Evolutionary conservation across 1,284 basidiomycete species (phyloP).

Genomic region (Cutaneotrichosporon mucoides): DNA sequence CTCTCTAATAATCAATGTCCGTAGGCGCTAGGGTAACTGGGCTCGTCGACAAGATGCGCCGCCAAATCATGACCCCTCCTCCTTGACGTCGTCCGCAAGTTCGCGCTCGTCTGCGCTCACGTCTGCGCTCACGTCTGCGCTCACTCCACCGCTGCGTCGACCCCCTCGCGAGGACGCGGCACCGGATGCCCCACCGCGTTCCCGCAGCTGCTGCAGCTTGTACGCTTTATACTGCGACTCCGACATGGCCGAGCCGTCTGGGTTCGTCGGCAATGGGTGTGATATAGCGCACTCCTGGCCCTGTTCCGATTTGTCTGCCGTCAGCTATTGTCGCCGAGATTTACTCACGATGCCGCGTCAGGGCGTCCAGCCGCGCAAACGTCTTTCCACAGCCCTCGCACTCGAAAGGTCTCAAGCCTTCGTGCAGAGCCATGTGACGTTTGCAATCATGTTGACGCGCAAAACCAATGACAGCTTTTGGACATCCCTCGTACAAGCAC

Average conservation of each 20-base stretch:
- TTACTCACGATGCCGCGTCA: slow-evolving; percentile 70
- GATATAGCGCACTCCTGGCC: slow-evolving; percentile 48
- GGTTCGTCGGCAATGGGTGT: slow-evolving; percentile 47
- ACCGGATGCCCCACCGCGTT: slow-evolving; percentile 2
- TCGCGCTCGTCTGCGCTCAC: slow-evolving; percentile 24
- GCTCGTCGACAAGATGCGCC: too few relatives aligned
- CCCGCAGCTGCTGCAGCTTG: slow-evolving; percentile 22
- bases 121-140: slow-evolving; percentile 16
- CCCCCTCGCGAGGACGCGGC: background rate
- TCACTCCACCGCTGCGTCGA: slow-evolving; percentile 10
- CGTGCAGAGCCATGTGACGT: slow-evolving; percentile 82
- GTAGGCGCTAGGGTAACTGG: background rate
- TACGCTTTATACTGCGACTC: slow-evolving; percentile 48
- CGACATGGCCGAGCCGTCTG: slow-evolving; percentile 46
- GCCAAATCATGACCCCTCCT: background rate
- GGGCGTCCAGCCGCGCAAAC: slow-evolving; percentile 86
- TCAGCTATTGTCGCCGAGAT: background rate
- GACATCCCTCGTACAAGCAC: slow-evolving; percentile 87
- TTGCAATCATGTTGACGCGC: slow-evolving; percentile 96
- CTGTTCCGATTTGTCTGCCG: slow-evolving; percentile 48
- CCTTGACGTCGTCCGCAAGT: background rate
- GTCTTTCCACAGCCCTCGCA: slow-evolving; percentile 91
- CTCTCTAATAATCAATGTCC: background rate
- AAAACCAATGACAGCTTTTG: slow-evolving; percentile 67
- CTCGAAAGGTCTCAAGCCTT: slow-evolving; percentile 75